A percentile compares a stretch with the other conserved stretches of the same genome.
phyloP scores from a whole-genome alignment of 176 grass and related monocot genomes.

The Puya raimondii region DNA sequence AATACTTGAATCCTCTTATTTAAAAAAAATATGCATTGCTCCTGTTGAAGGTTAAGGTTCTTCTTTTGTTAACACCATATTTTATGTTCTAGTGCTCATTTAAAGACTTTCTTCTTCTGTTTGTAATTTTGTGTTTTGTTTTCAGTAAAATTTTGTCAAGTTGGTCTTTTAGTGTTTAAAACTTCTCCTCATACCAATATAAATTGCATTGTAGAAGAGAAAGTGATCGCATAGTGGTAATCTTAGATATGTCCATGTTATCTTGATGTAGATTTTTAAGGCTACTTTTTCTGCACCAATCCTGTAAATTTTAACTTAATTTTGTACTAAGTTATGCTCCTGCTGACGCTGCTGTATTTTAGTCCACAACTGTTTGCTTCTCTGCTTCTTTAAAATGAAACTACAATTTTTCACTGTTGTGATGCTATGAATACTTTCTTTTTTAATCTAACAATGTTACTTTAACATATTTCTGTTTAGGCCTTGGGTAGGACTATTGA shows the following conservation, averaged over 20 bases:
- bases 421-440: neutral
- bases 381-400: neutral
- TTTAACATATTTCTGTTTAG: slow-evolving; percentile 26
- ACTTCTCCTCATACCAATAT: neutral
- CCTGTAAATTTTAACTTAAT: too few species aligned
- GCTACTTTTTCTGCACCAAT: neutral
- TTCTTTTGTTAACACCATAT: neutral
- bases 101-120: neutral
- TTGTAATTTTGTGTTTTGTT: neutral
- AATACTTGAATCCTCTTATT: neutral
- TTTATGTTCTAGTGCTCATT: neutral
- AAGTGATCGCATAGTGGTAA: neutral
- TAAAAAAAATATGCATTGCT: neutral
- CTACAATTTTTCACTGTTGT: neutral
- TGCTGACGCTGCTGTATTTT: too few species aligned
- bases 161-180: neutral
- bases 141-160: neutral
- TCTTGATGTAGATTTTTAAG: neutral
- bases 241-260: neutral
- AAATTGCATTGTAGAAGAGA: neutral
- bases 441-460: neutral
- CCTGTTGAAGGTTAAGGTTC: neutral
- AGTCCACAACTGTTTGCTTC: too few species aligned
- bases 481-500: slow-evolving; percentile 89
- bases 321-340: too few species aligned